Evolutionary conservation across 305 asterid genomes (phyloP), one percentile per base, ranked within the genome.

Genomic region (Fraxinus nigra): DNA sequence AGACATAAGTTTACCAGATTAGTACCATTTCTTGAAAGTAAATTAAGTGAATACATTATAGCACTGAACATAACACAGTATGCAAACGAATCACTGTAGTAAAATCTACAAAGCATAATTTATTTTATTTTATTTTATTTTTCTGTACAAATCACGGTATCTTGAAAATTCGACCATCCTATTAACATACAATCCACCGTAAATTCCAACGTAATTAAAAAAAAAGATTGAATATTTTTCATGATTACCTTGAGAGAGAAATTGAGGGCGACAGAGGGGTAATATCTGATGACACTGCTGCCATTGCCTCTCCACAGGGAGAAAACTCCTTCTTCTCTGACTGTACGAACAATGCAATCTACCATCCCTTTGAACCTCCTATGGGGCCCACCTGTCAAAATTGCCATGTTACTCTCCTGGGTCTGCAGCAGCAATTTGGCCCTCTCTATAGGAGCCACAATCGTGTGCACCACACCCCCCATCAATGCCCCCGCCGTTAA

Each of bases 301-400:
- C 98, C 98, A 84, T 94, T 96, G 74, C 99, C 99, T 86, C 99
- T 96, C 98, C 99, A 96, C 30, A 96, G 84, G 0, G 99, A 96
- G 56, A 92, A 69, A 82, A 96, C 48, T 35, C 98, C 98, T 85
- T 96, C 99, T 72, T 96, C 98, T 78, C 89, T 89, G 51, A 92
- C 90, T 8, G 94, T 93, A 30, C 97, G 91, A 46, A 37, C 90
- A 81, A 96, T 90, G 88, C 97, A 96, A 89, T 96, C 99, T 54
- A 91, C 18, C 97, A 96, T 96, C 70, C 99, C 99, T 79, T 92
- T 94, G 78, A 96, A 96, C 88, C 93, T 92, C 89, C 89, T 76
- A 73, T 89, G 96, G 4, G 92, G 93, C 46, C 93, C 93, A 3
- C 95, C 97, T 14, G 78, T 46, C 85, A 94, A 81, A 79, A 96